Evolutionary conservation across 805 yeast genomes (phyloP), one percentile per base, ranked within the genome.

Genomic region (Spathaspora passalidarum): DNA sequence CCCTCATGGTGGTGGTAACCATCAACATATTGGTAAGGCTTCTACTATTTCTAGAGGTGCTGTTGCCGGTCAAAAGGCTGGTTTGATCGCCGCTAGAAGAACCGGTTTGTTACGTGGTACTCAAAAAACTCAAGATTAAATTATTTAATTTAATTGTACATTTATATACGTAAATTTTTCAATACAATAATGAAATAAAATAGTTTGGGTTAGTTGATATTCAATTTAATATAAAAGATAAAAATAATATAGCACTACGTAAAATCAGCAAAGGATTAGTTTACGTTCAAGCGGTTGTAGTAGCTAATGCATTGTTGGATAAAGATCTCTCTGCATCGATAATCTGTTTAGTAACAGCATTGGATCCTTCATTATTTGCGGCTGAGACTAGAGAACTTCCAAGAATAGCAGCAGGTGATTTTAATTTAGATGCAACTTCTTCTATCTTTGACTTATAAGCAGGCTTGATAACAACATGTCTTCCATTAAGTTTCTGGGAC

Each of bases 1-100:
- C 84, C 99, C 99, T 76, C 99, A 92, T 79, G 99, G 99, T 88
- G 98, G 99, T 92, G 99, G 99, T 92, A 65, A 65, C 68, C 69
- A 65, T 62, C 65, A 61, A 55, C 65, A 61, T 48, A 61, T 61
- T 58, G 65, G 51, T 50, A 65, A 65, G 60, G 69, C 69, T 56
- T 65, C 69, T 51, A 65, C 69, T 56, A 65, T 65, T 53, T 64
- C 67, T 46, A 62, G 68, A 62, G 68, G 69, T 57, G 69, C 69
- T 48, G 69, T 64, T 51, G 58, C 69, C 46, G 69, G 69, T 63
- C 69, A 64, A 60, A 64, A 64, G 63, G 68, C 68, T 51, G 69
- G 69, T 62, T 59, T 64, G 46, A 63, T 63, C 50, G 69, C 69
- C 47, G 69, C 69, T 50, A 63, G 69, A 63, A 63, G 69, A 63